These are phyloP conservation scores for Cryptococcus depauperatus DNA, from an alignment of 1,284 basidiomycete genomes.

Conservation along the genomic window DNA sequence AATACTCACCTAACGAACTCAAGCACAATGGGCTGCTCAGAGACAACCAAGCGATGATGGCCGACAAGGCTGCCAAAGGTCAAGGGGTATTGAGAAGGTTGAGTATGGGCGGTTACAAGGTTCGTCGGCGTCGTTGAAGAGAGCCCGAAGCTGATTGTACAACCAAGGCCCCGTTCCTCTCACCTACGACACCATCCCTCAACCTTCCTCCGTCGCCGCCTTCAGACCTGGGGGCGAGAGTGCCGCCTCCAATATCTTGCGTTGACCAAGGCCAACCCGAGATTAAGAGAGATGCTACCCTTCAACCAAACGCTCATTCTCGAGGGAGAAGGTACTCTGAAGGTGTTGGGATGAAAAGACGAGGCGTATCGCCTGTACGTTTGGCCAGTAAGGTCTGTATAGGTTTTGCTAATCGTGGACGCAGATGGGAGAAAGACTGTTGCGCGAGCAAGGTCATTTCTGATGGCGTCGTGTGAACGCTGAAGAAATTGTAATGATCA, in stretches of 20 bases:
- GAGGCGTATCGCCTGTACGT: conserved; percentile 42
- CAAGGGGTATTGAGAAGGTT: conserved; percentile 38
- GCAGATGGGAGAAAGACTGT: conserved; percentile 40
- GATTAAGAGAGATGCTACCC: conserved; percentile 11
- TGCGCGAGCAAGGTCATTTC: conserved; percentile 41
- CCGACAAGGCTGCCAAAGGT: conserved; percentile 36
- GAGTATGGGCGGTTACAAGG: conserved; percentile 28
- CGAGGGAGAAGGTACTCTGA: conserved; percentile 33
- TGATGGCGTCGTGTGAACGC: no score
- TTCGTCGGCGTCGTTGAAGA: conserved; percentile 13
- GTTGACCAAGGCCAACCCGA: conserved; percentile 5
- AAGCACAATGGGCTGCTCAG: no score
- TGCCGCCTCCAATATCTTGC: conserved; percentile 4
- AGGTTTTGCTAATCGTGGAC: neutral
- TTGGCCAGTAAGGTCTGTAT: neutral
- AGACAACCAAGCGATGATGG: no score
- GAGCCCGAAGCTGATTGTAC: no score
- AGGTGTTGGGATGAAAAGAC: conserved; percentile 21
- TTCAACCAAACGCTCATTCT: conserved; percentile 6
- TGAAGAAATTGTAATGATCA: no score
- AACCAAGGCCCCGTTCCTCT: neutral
- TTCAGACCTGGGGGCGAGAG: neutral
- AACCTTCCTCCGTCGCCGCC: conserved; percentile 15
- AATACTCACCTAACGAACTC: conserved; percentile 4
- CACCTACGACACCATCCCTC: conserved; percentile 2